Evolutionary conservation across 1,139 yeast species (phyloP).

Genomic region (Yamadazyma epiphylla): DNA sequence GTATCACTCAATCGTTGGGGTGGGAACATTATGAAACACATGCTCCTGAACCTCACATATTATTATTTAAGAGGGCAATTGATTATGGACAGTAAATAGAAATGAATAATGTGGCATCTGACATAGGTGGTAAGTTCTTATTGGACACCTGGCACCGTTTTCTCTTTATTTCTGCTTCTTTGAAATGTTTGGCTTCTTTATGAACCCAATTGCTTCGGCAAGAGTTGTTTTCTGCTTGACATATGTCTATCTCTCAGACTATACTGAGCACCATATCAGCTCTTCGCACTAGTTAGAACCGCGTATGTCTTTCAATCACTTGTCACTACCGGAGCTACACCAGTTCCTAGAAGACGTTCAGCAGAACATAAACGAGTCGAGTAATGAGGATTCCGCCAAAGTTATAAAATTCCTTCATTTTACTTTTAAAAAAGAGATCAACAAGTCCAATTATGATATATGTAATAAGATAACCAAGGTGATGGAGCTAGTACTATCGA

Average conservation of each 20-base stretch:
- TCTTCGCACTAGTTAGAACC: no score
- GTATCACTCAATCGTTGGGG: slow-evolving; percentile 95
- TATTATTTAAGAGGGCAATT: slow-evolving; percentile 74
- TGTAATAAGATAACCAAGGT: not conserved
- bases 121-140: no score
- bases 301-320: no score
- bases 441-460: not conserved
- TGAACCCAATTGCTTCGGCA: no score
- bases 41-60: slow-evolving; percentile 96
- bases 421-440: not conserved
- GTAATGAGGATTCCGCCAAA: not conserved
- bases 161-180: no score
- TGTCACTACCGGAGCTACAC: not conserved
- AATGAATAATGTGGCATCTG: no score
- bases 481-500: not conserved
- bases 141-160: no score
- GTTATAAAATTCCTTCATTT: no score
- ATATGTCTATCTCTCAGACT: no score
- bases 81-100: slow-evolving; percentile 21
- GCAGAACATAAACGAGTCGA: not conserved
- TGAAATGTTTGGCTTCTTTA: no score
- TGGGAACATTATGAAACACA: slow-evolving; percentile 99
- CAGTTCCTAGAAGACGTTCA: not conserved
- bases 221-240: no score
- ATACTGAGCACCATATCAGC: no score